phyloP scores from a whole-genome alignment of 352 stramenopile species.

The Lagenidium giganteum region DNA sequence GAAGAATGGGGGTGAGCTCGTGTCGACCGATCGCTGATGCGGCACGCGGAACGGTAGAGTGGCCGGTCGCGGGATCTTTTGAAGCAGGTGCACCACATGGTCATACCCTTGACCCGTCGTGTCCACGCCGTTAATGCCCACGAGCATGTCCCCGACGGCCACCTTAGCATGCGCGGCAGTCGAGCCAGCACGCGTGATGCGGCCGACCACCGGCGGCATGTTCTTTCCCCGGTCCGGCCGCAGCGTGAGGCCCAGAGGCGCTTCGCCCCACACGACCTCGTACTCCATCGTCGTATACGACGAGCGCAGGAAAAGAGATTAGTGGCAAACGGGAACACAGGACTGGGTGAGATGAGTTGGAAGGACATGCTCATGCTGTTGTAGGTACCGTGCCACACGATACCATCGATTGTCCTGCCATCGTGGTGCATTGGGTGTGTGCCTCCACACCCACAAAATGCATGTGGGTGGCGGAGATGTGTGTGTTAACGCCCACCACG shows the following conservation, averaged over 20 bases:
- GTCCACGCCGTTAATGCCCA: conserved; percentile 75
- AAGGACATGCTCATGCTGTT: too few species aligned
- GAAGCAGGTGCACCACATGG: conserved; percentile 59
- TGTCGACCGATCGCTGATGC: conserved; percentile 33
- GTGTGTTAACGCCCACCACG: too few species aligned
- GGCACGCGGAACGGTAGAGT: conserved; percentile 70
- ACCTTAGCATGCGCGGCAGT: conserved; percentile 61
- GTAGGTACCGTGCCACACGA: too few species aligned
- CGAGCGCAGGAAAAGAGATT: conserved; percentile 1
- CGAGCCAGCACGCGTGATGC: conserved; percentile 70
- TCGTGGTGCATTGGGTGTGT: too few species aligned
- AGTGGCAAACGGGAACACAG: too few species aligned
- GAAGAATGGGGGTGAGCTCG: too few species aligned
- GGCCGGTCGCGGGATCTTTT: conserved; percentile 63
- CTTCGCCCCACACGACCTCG: conserved; percentile 70
- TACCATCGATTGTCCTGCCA: too few species aligned
- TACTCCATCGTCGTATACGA: conserved; percentile 64
- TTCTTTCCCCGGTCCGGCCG: conserved; percentile 66
- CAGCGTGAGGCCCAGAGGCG: conserved; percentile 60
- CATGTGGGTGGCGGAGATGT: too few species aligned
- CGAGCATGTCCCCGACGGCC: conserved; percentile 71
- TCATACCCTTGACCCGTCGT: conserved; percentile 77
- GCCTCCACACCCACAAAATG: too few species aligned
- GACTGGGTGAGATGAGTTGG: too few species aligned
- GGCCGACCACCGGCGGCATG: conserved; percentile 72